These are phyloP conservation scores for Russula lepida DNA, from an alignment of 768 basidiomycete species.

Conservation along the genomic window DNA sequence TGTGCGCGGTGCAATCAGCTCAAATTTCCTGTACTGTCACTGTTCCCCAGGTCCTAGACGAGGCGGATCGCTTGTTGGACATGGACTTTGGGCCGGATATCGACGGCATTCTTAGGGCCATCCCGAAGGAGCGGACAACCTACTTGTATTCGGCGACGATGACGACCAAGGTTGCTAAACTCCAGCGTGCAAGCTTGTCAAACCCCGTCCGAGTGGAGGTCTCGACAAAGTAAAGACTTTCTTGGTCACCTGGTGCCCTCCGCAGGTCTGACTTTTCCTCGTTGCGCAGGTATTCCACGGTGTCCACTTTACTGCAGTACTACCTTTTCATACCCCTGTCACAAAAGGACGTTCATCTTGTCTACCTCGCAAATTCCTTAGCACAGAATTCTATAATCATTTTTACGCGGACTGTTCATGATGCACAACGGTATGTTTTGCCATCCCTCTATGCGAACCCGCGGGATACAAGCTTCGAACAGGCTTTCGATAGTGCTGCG, in stretches of 20 bases:
- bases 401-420: conserved; percentile 92
- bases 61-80: conserved; percentile 91
- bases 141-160: conserved; percentile 98
- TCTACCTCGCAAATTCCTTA: conserved; percentile 82
- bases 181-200: conserved; percentile 86
- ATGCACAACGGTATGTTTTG: conserved; percentile 63
- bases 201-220: conserved; percentile 95
- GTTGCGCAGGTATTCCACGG: conserved; percentile 80
- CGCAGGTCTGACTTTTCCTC: neutral
- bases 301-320: conserved; percentile 89
- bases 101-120: conserved; percentile 91
- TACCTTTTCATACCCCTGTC: conserved; percentile 89
- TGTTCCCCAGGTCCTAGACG: conserved; percentile 75
- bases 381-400: conserved; percentile 92
- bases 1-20: neutral
- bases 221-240: conserved; percentile 61
- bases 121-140: conserved; percentile 90
- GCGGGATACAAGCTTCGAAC: neutral
- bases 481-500: conserved; percentile 86
- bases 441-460: neutral
- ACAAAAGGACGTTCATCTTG: conserved; percentile 86
- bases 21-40: neutral
- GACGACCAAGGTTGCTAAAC: conserved; percentile 96
- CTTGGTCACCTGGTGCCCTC: neutral
- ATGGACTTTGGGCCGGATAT: conserved; percentile 95